These are phyloP conservation scores for Trypanosoma scelopori DNA, from an alignment of 208 protist genomes.

Conservation along the genomic window DNA sequence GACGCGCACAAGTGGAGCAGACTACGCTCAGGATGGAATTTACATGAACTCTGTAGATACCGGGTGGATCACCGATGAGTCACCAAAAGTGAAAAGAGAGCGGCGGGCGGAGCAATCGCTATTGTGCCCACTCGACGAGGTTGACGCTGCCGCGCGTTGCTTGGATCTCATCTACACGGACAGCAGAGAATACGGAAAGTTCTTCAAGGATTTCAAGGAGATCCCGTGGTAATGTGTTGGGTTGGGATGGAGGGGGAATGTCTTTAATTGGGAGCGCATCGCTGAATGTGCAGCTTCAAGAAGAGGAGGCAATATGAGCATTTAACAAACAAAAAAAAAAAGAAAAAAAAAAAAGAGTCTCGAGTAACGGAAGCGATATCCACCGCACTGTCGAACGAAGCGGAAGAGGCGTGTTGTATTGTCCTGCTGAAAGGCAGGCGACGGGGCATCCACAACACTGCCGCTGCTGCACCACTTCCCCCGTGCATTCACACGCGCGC, in stretches of 20 bases:
- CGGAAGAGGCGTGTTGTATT: too few species aligned
- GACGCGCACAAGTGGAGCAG: slow-evolving; percentile 92
- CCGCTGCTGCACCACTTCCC: too few species aligned
- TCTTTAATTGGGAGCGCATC: too few species aligned
- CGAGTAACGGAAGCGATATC: too few species aligned
- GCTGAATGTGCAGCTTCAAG: too few species aligned
- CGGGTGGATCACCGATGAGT: slow-evolving; percentile 97
- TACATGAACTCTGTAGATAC: slow-evolving; percentile 98
- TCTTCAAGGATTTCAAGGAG: slow-evolving; percentile 91
- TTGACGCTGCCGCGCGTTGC: slow-evolving; percentile 96
- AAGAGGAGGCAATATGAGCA: not conserved
- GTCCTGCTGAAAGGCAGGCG: too few species aligned
- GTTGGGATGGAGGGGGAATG: too few species aligned
- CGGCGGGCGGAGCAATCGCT: slow-evolving; percentile 55
- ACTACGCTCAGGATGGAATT: slow-evolving; percentile 92
- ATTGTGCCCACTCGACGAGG: slow-evolving; percentile 92
- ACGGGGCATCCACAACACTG: too few species aligned
- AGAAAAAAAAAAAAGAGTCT: not conserved
- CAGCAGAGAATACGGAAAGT: slow-evolving; percentile 73
- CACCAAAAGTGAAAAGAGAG: slow-evolving; percentile 85
- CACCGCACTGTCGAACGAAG: too few species aligned
- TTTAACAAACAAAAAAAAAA: too few species aligned
- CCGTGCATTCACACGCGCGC: too few species aligned
- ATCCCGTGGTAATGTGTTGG: slow-evolving; percentile 73
- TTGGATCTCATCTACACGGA: slow-evolving; percentile 93